Conservation (phyloP, 129 eudicot species). For the Pseudognaphalium luteoalbum region DNA sequence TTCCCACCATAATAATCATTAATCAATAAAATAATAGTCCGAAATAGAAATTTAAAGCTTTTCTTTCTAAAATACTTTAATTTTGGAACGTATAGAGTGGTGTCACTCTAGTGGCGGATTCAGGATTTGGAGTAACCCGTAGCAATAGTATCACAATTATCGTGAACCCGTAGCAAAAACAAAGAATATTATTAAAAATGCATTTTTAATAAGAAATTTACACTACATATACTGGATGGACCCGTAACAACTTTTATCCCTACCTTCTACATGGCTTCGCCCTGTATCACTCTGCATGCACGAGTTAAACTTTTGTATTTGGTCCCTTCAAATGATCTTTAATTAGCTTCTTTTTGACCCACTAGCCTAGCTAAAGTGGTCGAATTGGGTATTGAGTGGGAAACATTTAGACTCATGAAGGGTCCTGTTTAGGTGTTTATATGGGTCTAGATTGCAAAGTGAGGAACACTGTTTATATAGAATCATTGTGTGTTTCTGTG, state of each 20-base stretch:
- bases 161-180: too few relatives aligned
- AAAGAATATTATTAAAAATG: too few relatives aligned
- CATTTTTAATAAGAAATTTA: too few relatives aligned
- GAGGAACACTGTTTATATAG: slow-evolving; percentile 2
- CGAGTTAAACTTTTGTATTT: slow-evolving; percentile 11
- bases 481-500: not conserved
- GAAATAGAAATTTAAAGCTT: not conserved
- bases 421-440: not conserved
- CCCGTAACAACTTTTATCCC: too few relatives aligned
- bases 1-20: not conserved
- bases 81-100: slow-evolving; percentile 21
- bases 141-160: too few relatives aligned
- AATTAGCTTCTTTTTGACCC: slow-evolving; percentile 17
- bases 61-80: not conserved
- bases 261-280: too few relatives aligned
- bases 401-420: slow-evolving; percentile 13
- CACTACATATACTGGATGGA: too few relatives aligned
- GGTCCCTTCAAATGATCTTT: slow-evolving; percentile 1
- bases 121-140: too few relatives aligned
- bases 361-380: slow-evolving; percentile 18
- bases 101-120: too few relatives aligned
- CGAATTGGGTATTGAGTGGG: slow-evolving; percentile 14
- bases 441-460: not conserved
- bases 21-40: not conserved
- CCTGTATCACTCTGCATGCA: slow-evolving; percentile 34